Conservation (phyloP, 305 asterid genomes). For the Solanum hybrid region DNA sequence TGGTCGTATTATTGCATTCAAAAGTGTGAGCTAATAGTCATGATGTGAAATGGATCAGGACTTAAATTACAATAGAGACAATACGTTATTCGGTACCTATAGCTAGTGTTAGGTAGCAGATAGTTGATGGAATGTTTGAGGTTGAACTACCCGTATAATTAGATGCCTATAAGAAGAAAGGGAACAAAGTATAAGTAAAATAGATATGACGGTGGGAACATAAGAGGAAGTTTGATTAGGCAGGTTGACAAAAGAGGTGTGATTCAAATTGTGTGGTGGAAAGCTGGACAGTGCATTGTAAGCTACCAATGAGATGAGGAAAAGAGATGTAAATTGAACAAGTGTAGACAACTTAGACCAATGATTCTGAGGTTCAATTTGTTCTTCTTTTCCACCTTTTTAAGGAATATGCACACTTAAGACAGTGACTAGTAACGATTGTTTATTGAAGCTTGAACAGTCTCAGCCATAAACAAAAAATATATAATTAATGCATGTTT, state of each 20-base stretch:
- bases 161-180: background rate
- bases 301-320: background rate
- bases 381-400: background rate
- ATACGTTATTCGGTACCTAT: background rate
- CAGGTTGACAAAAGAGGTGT: background rate
- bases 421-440: background rate
- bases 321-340: background rate
- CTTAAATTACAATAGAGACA: background rate
- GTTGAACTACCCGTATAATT: background rate
- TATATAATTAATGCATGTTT: background rate
- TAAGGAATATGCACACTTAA: background rate
- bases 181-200: background rate
- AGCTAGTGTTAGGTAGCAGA: background rate
- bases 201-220: background rate
- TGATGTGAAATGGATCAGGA: background rate
- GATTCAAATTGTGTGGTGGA: background rate
- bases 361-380: background rate
- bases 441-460: background rate
- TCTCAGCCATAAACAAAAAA: background rate
- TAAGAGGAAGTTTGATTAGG: background rate
- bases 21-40: background rate
- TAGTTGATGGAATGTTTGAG: no score
- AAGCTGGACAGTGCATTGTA: background rate
- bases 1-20: background rate
- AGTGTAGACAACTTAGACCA: background rate